Evolutionary conservation across 1,284 basidiomycete species (phyloP), one percentile per base, ranked within the genome.

Genomic region (Malassezia nana): DNA sequence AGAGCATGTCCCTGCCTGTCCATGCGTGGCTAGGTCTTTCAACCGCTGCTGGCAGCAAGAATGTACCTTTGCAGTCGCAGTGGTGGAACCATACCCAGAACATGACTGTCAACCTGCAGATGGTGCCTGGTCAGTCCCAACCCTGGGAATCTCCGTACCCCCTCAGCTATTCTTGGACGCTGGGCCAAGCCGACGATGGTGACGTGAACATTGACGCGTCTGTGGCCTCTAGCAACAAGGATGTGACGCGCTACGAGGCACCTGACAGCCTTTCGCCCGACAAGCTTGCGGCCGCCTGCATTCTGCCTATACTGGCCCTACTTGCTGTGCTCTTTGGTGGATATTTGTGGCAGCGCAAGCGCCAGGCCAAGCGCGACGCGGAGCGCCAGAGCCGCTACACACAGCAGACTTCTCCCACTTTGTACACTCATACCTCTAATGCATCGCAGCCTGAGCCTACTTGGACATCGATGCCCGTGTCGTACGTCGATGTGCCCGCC

Each of bases 81-180:
- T 72, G 67, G 67, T 73, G 70, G 66, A 66, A 55, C 54, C 57
- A 55, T 22, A 58, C 52, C 45, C 50, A 50, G 13, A 51, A 50
- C 33, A 57, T 63, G 22, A 48, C 44, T n/a, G 58, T 68, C 46
- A 66, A 60, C 51, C 56, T 74, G 59, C 72, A 74, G 64, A 66
- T 72, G 49, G 69, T 74, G 30, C 63, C 63, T 6, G 52, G 59
- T 5, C 69, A 70, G 51, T 68, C 67, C 30, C 60, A 74, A 61
- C 66, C 68, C 9, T 74, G 71, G 71, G 67, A 72, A 53, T 62
- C 65, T 10, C 42, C 53, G 42, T 66, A 67, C 52, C 69, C 71
- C 12, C 61, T 67, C 46, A 68, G 71, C 29, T 66, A 62, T 20
- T 63, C 58, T 22, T 74, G 66, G 59, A 62, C 39, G n/a, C 63